Conservation (phyloP, 176 grass and related monocot species). For the Alopecurus myosuroides region DNA sequence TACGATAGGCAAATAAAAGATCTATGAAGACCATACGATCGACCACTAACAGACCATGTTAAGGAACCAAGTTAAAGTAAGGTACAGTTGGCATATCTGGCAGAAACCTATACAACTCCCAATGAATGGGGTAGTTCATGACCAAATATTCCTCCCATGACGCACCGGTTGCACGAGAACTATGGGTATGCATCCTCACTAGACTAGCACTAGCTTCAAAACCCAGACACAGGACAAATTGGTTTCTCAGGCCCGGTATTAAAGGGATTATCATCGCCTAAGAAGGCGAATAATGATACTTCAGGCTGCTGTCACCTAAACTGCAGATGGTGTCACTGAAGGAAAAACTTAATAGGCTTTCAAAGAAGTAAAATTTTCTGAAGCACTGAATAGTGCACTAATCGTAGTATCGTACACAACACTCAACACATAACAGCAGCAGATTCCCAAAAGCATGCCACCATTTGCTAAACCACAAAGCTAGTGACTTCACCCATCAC, state of each 20-base stretch:
- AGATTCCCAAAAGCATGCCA: background rate
- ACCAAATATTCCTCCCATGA: background rate
- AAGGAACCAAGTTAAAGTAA: background rate
- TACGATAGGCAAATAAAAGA: slow-evolving; percentile 3
- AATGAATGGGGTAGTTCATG: slow-evolving; percentile 14
- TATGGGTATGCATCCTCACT: no score
- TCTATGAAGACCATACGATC: background rate
- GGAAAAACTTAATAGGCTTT: background rate
- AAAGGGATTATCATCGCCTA: no score
- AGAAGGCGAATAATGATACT: no score
- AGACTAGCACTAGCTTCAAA: no score
- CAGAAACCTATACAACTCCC: background rate
- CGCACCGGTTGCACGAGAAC: no score
- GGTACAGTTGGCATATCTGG: slow-evolving; percentile 17
- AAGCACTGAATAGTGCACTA: background rate
- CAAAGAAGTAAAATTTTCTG: background rate
- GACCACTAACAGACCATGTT: background rate
- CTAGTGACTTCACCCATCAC: background rate
- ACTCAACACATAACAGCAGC: background rate
- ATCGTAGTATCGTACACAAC: background rate
- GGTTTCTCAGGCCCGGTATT: no score
- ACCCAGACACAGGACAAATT: no score
- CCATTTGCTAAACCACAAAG: background rate
- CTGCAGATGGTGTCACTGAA: background rate
- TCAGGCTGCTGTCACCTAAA: background rate